Evolutionary conservation across 2,329 filamentous ascomycete genomes (phyloP).

Genomic region (Fusarium torulosum): DNA sequence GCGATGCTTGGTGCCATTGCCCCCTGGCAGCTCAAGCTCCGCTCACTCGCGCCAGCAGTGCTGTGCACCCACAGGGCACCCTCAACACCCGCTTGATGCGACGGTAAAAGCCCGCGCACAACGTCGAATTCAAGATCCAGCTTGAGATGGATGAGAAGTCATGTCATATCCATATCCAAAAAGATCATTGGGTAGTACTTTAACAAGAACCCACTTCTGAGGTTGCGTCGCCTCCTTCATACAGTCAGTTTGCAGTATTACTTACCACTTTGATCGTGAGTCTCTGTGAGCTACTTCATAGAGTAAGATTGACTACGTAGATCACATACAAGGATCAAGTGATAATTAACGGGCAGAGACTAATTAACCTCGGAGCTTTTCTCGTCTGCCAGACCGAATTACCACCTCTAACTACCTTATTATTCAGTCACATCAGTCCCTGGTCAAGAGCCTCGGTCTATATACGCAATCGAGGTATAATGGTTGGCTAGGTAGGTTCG

Average conservation of each 20-base stretch:
- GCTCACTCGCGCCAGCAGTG: constrained; percentile 44
- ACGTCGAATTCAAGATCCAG: constrained; percentile 27
- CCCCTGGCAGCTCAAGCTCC: constrained; percentile 41
- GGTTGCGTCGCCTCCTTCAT: neutral
- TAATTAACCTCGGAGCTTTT: constrained; percentile 12
- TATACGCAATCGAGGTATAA: constrained; percentile 13
- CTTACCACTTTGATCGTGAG: neutral
- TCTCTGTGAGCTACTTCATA: neutral
- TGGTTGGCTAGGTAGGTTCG: constrained; percentile 3
- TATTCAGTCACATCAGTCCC: constrained; percentile 23
- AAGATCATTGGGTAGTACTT: neutral
- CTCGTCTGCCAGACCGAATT: constrained; percentile 9
- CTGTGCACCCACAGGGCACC: constrained; percentile 32
- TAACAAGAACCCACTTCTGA: neutral
- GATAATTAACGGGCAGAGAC: constrained; percentile 20
- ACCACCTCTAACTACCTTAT: constrained; percentile 1
- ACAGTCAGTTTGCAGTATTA: neutral
- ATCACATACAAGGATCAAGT: constrained; percentile 34
- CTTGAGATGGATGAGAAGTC: constrained; percentile 19
- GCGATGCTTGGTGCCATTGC: constrained; percentile 44
- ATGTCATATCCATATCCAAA: constrained; percentile 8
- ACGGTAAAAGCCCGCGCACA: constrained; percentile 37
- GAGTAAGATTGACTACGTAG: constrained; percentile 25
- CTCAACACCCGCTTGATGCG: constrained; percentile 37
- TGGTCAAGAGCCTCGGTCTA: constrained; percentile 4